Evolutionary conservation across 345 rosid genomes (phyloP), one percentile per base, ranked within the genome.

Genomic region (Acer yangbiense): DNA sequence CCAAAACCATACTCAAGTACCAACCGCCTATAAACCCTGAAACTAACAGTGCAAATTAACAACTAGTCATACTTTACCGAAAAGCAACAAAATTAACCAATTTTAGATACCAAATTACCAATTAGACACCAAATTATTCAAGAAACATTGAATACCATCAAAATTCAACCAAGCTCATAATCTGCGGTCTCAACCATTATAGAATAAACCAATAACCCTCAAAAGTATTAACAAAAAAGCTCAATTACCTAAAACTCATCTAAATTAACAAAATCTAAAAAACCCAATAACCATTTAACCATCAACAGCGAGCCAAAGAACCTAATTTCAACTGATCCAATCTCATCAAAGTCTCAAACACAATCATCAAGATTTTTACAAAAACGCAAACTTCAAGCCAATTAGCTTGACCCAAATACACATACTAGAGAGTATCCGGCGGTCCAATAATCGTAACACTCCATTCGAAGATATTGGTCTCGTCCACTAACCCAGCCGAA

Each of bases 401-500:
- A 73, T 25, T 79, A 1, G 64, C 64, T 60, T 62, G 4, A 10
- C 16, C 16, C 61, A 4, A 13, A 32, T 61, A 60, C 17, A 82
- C 88, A 29, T 83, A 93, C 99, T 93, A 95, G 54, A 92, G 92
- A 21, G 99, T 95, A 78, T 95, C 99, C 2, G 99, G 97, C 13
- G 99, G 99, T 48, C 99, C 99, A 79, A 95, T 95, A 74, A 95
- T 84, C 67, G 97, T 90, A 32, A 95, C 99, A 65, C 92, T 85
- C 99, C 99, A 95, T 83, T 95, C 99, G 78, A 95, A 95, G 75
- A 95, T 82, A 83, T 95, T 95, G 74, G 61, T 90, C 79, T 95
- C 99, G 68, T 95, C 99, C 27, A 95, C 93, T 88, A 95, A 83
- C 46, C 99, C 99, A n/a, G 99, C 97, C 6, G 99, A 93, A 89